Base-by-base conservation (phyloP, 495 filamentous ascomycete genomes). In the Achaetomiella virescens region DNA sequence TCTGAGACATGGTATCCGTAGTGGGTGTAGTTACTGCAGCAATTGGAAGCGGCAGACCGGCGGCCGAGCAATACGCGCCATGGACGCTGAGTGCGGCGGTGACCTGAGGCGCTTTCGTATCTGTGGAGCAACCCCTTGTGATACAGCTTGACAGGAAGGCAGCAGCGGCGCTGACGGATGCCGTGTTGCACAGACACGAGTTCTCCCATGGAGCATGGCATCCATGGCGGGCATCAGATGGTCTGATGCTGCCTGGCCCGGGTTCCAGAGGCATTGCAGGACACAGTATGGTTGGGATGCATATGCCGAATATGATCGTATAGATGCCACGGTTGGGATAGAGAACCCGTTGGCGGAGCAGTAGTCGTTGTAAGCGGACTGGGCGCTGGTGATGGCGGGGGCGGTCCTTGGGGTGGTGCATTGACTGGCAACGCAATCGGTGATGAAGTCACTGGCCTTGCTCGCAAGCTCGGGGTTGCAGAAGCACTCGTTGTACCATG, bases 251-350 rank as follows among this genome's bases (percentile, higher is more conserved):
- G 12, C 25, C 12, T 44, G 37, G 6, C 33, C 21, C 20, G 55
- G n/a, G 25, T 48, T 33, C 55, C 55, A 58, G 1, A 58, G 35
- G 18, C 55, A 58, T 17, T 29, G 21, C 7, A 33, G 31, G 9
- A 41, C 49, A 44, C 49, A 54, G 24, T 42, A 21, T 15, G 49
- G 25, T 36, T 42, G 35, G 9, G 35, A 40, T 2, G 21, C 4
- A 27, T 48, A 53, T 8, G 25, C 55, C 14, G 49, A 43, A 24
- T 20, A 52, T 20, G 12, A 21, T 9, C 37, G 46, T 48, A 58
- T 58, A n/a, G 48, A 58, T 5, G 48, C 48, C 21, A 58, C 25
- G 22, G 48, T 40, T 2, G 55, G 55, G 42, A 58, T 58, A 2
- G 55, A 43, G 10, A 47, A 42, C 1, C 43, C 48, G 47, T 43